Conservation (phyloP, 805 yeast genomes). For the Ogataea wickerhamii region DNA sequence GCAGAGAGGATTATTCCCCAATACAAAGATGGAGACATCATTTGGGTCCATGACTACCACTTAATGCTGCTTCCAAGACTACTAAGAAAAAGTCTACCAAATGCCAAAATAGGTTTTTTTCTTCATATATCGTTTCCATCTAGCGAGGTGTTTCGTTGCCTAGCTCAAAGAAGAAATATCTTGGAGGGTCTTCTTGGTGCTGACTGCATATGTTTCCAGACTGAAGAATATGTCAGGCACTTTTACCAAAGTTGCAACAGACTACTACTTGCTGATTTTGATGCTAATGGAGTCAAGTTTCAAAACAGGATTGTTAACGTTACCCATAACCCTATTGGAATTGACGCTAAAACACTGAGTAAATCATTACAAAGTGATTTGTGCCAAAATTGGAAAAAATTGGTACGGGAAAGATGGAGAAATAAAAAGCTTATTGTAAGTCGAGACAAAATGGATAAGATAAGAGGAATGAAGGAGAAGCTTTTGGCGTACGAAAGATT, state of each 20-base stretch:
- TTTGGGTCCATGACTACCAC: conserved; percentile 96
- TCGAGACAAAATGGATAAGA: conserved; percentile 82
- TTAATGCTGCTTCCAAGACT: conserved; percentile 79
- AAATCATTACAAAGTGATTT: conserved; percentile 39
- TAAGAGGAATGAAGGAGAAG: conserved; percentile 87
- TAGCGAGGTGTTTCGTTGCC: conserved; percentile 89
- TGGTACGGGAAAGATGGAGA: conserved; percentile 78
- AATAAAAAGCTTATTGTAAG: conserved; percentile 70
- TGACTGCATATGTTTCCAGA: conserved; percentile 83
- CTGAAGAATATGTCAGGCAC: conserved; percentile 89
- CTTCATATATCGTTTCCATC: conserved; percentile 94
- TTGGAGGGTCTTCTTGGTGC: conserved; percentile 86
- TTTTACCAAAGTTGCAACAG: conserved; percentile 88
- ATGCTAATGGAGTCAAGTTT: conserved; percentile 55
- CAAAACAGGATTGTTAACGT: conserved; percentile 56
- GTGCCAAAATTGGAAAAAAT: conserved; percentile 61
- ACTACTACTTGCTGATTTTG: conserved; percentile 78
- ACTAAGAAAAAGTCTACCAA: conserved; percentile 71
- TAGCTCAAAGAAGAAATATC: conserved; percentile 78
- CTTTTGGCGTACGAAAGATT: conserved; percentile 82
- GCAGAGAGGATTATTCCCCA: conserved; percentile 70
- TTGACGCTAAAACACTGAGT: conserved; percentile 60
- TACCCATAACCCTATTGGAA: conserved; percentile 69
- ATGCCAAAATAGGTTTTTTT: conserved; percentile 87
- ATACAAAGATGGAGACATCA: conserved; percentile 70